phyloP scores from a whole-genome alignment of 495 filamentous ascomycete species.

The Terfezia boudieri region DNA sequence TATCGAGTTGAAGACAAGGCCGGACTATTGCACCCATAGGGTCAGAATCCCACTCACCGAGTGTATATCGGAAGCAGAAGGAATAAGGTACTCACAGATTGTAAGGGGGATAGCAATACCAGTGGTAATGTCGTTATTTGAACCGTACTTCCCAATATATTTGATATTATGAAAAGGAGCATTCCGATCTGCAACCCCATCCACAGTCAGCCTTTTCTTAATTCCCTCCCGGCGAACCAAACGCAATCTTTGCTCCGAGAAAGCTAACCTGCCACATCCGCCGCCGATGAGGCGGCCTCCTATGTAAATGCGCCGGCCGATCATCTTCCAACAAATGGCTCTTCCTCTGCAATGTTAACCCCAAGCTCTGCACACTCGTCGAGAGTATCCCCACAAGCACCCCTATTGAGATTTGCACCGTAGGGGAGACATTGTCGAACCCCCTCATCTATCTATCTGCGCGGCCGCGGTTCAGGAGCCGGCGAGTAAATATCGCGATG shows the following conservation, averaged over 20 bases:
- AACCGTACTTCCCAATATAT: constrained; percentile 82
- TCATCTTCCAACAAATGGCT: constrained; percentile 96
- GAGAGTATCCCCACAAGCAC: constrained; percentile 82
- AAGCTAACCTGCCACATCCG: constrained; percentile 66
- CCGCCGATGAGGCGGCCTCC: constrained; percentile 70
- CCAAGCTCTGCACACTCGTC: constrained; percentile 81
- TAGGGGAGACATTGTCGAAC: constrained; percentile 64
- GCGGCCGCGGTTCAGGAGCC: background rate
- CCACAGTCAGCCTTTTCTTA: background rate
- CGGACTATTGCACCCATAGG: constrained; percentile 30
- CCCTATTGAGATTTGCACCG: constrained; percentile 76
- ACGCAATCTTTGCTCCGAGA: too few relatives aligned
- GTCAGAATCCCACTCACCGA: background rate
- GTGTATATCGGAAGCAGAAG: background rate
- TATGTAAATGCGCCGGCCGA: constrained; percentile 38
- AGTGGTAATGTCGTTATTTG: constrained; percentile 93
- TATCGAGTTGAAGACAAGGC: constrained; percentile 93
- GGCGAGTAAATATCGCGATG: background rate
- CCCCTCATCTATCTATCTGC: constrained; percentile 33
- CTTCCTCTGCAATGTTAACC: constrained; percentile 94
- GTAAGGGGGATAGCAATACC: constrained; percentile 82
- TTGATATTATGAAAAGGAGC: constrained; percentile 87
- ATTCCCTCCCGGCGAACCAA: too few relatives aligned
- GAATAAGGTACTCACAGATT: constrained; percentile 36
- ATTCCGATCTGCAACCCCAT: constrained; percentile 43